Evolutionary conservation across 768 basidiomycete species (phyloP).

Genomic region (Mycena floridula): DNA sequence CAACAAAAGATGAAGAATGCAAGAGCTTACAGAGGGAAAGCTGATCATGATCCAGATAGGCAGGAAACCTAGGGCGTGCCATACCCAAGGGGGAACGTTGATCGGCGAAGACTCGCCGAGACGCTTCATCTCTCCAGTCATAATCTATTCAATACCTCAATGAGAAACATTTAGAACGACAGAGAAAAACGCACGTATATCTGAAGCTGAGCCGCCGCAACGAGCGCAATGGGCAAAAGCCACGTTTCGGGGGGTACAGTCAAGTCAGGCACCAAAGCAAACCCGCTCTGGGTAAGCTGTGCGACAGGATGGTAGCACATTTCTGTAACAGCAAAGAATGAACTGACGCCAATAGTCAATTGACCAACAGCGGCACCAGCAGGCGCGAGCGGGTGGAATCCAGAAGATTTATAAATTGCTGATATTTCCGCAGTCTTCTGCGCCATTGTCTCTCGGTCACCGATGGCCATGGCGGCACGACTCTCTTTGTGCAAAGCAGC

Average conservation of each 20-base stretch:
- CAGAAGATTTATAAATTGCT: slow-evolving; percentile 55
- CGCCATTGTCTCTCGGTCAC: slow-evolving; percentile 44
- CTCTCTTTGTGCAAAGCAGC: slow-evolving; percentile 41
- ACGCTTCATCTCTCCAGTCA: slow-evolving; percentile 46
- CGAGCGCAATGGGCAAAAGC: slow-evolving; percentile 57
- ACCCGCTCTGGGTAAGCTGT: slow-evolving; percentile 73
- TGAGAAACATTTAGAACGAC: slow-evolving; percentile 1
- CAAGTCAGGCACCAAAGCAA: slow-evolving; percentile 70
- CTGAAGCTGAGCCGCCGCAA: slow-evolving; percentile 60
- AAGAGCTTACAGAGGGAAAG: slow-evolving; percentile 60
- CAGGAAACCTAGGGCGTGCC: slow-evolving; percentile 65
- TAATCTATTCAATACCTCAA: slow-evolving; percentile 20
- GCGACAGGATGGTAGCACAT: slow-evolving; percentile 68
- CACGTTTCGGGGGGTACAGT: slow-evolving; percentile 73
- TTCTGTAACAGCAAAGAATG: slow-evolving; percentile 77
- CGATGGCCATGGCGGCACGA: slow-evolving; percentile 19
- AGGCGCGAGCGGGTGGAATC: slow-evolving; percentile 54
- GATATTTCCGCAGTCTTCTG: slow-evolving; percentile 46
- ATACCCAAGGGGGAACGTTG: slow-evolving; percentile 43
- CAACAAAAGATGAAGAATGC: background rate
- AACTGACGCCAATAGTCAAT: slow-evolving; percentile 66
- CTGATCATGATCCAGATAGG: slow-evolving; percentile 44
- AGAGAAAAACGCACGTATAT: slow-evolving; percentile 45
- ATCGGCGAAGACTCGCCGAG: slow-evolving; percentile 15
- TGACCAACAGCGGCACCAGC: slow-evolving; percentile 48